Conservation (phyloP, 345 rosid genomes). For the Lepidium didymum region DNA sequence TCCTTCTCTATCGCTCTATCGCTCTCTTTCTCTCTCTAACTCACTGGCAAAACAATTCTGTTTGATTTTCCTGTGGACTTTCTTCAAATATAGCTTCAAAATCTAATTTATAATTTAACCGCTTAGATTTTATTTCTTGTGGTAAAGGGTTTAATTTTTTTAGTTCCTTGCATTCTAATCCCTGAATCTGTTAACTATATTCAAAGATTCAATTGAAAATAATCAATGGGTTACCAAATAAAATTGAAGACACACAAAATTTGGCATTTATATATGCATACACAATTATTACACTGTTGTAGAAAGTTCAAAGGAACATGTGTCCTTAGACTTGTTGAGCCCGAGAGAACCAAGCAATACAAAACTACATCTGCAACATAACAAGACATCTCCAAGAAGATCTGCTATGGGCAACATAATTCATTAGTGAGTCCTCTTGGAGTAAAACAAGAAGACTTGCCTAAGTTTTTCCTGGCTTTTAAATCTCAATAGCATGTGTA, state of each 20-base stretch:
- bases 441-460: constrained; percentile 22
- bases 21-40: constrained; percentile 1
- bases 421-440: constrained; percentile 4
- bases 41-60: constrained; percentile 10
- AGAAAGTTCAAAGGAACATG: constrained; percentile 4
- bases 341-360: neutral
- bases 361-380: constrained; percentile 3
- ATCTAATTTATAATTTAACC: constrained; percentile 11
- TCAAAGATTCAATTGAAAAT: neutral
- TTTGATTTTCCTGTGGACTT: constrained; percentile 10
- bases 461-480: neutral
- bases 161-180: constrained; percentile 18
- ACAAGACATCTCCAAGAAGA: neutral
- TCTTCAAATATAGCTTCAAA: constrained; percentile 12
- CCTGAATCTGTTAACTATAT: neutral
- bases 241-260: neutral
- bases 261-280: neutral
- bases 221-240: neutral
- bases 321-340: neutral
- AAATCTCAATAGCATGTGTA: neutral
- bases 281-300: neutral
- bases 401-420: constrained; percentile 1
- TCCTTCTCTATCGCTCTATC: neutral
- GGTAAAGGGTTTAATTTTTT: constrained; percentile 8
- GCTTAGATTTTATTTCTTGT: constrained; percentile 16